Base-by-base conservation (phyloP, 2,329 filamentous ascomycete species). In the Sporothrix variecibatus region DNA sequence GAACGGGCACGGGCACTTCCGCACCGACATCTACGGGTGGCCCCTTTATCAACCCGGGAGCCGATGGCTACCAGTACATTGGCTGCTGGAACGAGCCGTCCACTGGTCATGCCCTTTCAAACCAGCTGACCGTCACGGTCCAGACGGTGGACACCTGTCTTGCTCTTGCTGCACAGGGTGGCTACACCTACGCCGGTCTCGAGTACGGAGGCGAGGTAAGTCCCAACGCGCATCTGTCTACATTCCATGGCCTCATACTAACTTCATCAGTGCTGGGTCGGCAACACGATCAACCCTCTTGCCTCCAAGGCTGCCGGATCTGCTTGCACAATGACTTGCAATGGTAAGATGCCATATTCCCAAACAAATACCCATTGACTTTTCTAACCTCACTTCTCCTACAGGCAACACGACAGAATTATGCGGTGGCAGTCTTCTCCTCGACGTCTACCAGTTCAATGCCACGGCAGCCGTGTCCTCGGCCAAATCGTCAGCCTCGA, bases 121-220 rank as follows among this genome's bases (percentile, higher is more conserved):
- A 73, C 51, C 71, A 73, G 73, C 72, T 75, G 26, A 60, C 73
- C 5, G 72, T 71, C 11, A 20, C 72, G 5, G 64, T 26, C 31
- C 53, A 77, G 72, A 81, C 78, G 9, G 78, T 81, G 1, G 76
- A 43, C 51, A 31, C n/a, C 51, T 74, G 73, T n/a, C 40, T 74
- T 7, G 49, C 69, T 11, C 38, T 34, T 7, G 73, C 73, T 5
- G n/a, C 23, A 2, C 20, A 15, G 3, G 40, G 28, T 20, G 43
- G 56, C 28, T 74, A 68, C 73, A 80, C 81, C 64, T 87, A 85
- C 76, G 88, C 84, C 81, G 87, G 84, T 2, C 85, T 86, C 6
- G 86, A 88, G 77, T 88, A 86, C 75, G 85, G 86, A 11, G 81
- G 85, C 38, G 86, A 88, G 78, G 73, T 75, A 49, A 26, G 73